Evolutionary conservation across 73 alveolate species (phyloP), one percentile per base, ranked within the genome.

Genomic region (Tetrahymena elliotti): DNA sequence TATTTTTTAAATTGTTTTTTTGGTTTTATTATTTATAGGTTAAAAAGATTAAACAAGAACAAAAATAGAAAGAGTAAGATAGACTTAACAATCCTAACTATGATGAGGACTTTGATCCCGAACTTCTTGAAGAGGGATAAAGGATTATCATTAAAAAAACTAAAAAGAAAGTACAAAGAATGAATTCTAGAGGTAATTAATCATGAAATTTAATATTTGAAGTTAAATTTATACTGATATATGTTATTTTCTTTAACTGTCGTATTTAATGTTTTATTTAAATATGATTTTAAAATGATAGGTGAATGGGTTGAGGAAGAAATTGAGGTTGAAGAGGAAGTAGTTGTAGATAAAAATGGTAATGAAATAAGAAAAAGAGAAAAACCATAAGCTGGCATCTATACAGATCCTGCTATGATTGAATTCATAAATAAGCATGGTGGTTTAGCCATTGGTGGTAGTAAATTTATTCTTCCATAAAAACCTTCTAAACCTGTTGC

Each of bases 271-370:
- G n/a, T 11, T 31, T 18, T 68, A 7, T 68, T 2, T 68, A 18
- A 52, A 52, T 18, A n/a, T n/a, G n/a, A n/a, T n/a, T n/a, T n/a
- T n/a, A n/a, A n/a, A n/a, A n/a, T n/a, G n/a, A n/a, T 24, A 68
- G 88, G 88, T 68, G 96, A 94, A 88, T 94, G 96, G 96, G 54
- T 94, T 33, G 96, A 94, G 20, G 96, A 94, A 33, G 96, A 94
- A 22, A 35, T 84, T 9, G 96, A 94, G 47, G 95, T 94, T 8
- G 96, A 94, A 16, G 96, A 94, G 84, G 96, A 94, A 47, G 93
- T 94, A 4, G 41, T 53, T 20, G 18, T 84, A 52, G 96, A 94
- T 47, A 94, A 39, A 41, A 94, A 94, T 47, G 96, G 96, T 9
- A 94, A 94, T 33, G 93, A 94, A 52, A 40, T 94, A 38, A 88